Base-by-base conservation (phyloP, 495 filamentous ascomycete species). In the Penicillium bialowiezense region DNA sequence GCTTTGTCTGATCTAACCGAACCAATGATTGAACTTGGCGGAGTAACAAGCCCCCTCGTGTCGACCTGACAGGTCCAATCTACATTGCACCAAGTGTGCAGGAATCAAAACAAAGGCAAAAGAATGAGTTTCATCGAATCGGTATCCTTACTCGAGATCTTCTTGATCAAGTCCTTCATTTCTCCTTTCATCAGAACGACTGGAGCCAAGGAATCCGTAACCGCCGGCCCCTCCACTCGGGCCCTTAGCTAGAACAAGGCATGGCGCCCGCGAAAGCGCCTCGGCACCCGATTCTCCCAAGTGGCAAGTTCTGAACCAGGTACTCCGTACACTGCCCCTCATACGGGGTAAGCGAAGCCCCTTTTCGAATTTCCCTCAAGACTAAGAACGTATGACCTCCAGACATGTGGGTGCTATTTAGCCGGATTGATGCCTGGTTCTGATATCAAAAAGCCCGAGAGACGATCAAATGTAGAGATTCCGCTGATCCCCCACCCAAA, bases 181-280 rank as follows among this genome's bases (percentile, higher is more conserved):
- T 39, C 12, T 15, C 18, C 32, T 7, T 14, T n/a, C 7, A n/a
- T 12, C 19, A 14, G 29, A 12, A 14, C 46, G 46, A 48, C 36
- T 51, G 14, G 28, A 38, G 15, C 12, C 5, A 20, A 24, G 24
- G 21, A 18, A 35, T 10, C 21, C 5, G 48, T 44, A 31, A 19
- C 47, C 47, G 50, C 20, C 21, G 29, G 32, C 32, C 31, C 38
- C 48, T 36, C 36, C 40, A 26, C 23, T 53, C 59, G 55, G 59
- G 39, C 44, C 49, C 55, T 55, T 62, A 34, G 38, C 59, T 48
- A 3, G 35, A 62, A 59, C 15, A 13, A 44, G 55, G 39, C 39
- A 62, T 48, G 40, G 46, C 37, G 51, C 33, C 57, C 53, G 58
- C 19, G 15, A 40, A 28, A 41, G 19, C 19, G 18, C 34, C 58